A percentile compares a stretch with the other conserved stretches of the same genome.
Conservation (phyloP, 306 rosid genomes). For the Dalbergia cochinchinensis region DNA sequence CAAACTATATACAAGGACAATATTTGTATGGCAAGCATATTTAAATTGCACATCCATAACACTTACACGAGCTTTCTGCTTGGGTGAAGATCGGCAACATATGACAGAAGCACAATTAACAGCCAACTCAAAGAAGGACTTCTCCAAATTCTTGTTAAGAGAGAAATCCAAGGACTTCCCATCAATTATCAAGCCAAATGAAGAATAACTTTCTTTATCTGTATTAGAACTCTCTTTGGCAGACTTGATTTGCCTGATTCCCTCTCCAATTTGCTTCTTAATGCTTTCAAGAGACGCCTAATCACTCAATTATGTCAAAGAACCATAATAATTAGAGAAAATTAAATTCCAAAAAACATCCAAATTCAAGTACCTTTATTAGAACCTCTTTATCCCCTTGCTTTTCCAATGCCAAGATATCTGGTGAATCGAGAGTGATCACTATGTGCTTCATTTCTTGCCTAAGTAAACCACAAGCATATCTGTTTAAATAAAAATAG, state of each 20-base stretch:
- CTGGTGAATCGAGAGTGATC: slow-evolving; percentile 77
- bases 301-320: slow-evolving; percentile 50
- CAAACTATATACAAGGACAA: not conserved
- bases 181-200: slow-evolving; percentile 80
- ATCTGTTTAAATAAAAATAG: slow-evolving; percentile 53
- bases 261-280: slow-evolving; percentile 68
- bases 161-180: slow-evolving; percentile 88
- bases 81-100: slow-evolving; percentile 92
- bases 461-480: slow-evolving; percentile 87
- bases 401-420: slow-evolving; percentile 68
- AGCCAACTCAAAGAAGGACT: slow-evolving; percentile 77
- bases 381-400: slow-evolving; percentile 68
- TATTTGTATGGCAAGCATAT: slow-evolving; percentile 2
- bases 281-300: slow-evolving; percentile 79
- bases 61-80: slow-evolving; percentile 91
- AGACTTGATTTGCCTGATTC: slow-evolving; percentile 60
- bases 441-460: slow-evolving; percentile 78
- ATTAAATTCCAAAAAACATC: slow-evolving; percentile 7
- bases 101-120: slow-evolving; percentile 79
- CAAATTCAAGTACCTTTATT: slow-evolving; percentile 58
- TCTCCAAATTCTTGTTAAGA: slow-evolving; percentile 60
- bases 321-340: slow-evolving; percentile 34
- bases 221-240: slow-evolving; percentile 50
- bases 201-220: slow-evolving; percentile 43
- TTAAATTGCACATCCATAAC: slow-evolving; percentile 24